Conservation (phyloP, 352 stramenopile species). For the Thraustotheca clavata region DNA sequence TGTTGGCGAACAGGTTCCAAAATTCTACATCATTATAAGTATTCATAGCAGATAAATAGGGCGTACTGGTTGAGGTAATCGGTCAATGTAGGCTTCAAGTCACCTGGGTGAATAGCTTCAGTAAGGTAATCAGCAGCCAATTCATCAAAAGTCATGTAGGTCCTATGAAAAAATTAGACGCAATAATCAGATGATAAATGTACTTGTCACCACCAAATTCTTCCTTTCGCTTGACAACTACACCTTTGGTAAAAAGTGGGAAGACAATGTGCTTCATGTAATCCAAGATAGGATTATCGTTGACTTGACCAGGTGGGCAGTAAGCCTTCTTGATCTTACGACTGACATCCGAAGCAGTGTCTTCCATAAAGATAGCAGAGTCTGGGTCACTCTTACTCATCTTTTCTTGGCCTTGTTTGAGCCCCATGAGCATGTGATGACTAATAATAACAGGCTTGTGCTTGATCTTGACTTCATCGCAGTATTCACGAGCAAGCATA, state of each 20-base stretch:
- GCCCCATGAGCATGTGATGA: conserved; percentile 98
- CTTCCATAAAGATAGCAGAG: conserved; percentile 99
- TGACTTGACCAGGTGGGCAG: conserved; percentile 85
- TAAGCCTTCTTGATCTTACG: conserved; percentile 99
- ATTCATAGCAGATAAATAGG: not conserved
- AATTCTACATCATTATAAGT: conserved; percentile 41
- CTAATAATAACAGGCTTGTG: conserved; percentile 95
- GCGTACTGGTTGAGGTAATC: conserved; percentile 89
- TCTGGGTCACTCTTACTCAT: conserved; percentile 99
- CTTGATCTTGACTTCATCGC: conserved; percentile 91
- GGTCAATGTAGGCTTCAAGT: conserved; percentile 91
- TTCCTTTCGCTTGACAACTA: conserved; percentile 40
- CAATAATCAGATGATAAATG: not conserved
- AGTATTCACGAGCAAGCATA: conserved; percentile 99
- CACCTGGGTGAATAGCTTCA: conserved; percentile 84
- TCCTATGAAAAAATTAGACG: conserved; percentile 26
- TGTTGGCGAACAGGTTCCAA: conserved; percentile 96
- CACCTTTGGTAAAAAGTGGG: conserved; percentile 48
- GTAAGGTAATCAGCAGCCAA: conserved; percentile 88
- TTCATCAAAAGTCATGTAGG: conserved; percentile 84
- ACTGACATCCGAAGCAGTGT: conserved; percentile 89
- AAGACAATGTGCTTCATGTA: conserved; percentile 98
- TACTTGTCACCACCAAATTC: conserved; percentile 34
- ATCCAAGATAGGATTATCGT: conserved; percentile 94
- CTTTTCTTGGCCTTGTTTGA: conserved; percentile 98